Conservation (phyloP, 306 rosid genomes). For the Fagus crenata region DNA sequence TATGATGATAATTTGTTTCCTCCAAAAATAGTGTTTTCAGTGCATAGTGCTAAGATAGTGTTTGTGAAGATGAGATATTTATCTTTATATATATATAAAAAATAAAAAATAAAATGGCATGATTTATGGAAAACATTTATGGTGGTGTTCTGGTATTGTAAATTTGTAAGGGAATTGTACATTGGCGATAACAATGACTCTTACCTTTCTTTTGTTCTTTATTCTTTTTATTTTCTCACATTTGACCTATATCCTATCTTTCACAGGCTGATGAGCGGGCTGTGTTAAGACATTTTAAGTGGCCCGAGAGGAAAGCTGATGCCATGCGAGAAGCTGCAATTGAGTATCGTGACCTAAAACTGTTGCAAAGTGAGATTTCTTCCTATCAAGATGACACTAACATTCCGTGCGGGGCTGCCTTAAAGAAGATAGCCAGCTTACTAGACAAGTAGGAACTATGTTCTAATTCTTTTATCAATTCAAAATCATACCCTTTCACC, state of each 20-base stretch:
- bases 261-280: slow-evolving; percentile 86
- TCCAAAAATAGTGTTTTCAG: neutral
- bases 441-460: slow-evolving; percentile 70
- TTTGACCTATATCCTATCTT: slow-evolving; percentile 22
- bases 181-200: neutral
- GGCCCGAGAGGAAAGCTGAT: slow-evolving; percentile 98
- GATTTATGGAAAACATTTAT: neutral
- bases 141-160: neutral
- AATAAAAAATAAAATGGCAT: neutral
- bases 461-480: neutral
- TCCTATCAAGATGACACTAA: slow-evolving; percentile 65
- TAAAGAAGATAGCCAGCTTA: slow-evolving; percentile 79
- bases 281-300: slow-evolving; percentile 87
- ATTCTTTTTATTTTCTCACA: slow-evolving; percentile 12
- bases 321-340: slow-evolving; percentile 92
- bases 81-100: neutral
- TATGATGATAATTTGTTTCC: no score
- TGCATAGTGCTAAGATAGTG: neutral
- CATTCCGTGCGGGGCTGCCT: slow-evolving; percentile 72
- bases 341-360: slow-evolving; percentile 78
- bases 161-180: neutral
- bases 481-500: slow-evolving; percentile 10
- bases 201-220: neutral
- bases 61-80: neutral
- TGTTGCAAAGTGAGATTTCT: slow-evolving; percentile 69